phyloP scores from a whole-genome alignment of 805 yeast species.

The Candida bentonensis region DNA sequence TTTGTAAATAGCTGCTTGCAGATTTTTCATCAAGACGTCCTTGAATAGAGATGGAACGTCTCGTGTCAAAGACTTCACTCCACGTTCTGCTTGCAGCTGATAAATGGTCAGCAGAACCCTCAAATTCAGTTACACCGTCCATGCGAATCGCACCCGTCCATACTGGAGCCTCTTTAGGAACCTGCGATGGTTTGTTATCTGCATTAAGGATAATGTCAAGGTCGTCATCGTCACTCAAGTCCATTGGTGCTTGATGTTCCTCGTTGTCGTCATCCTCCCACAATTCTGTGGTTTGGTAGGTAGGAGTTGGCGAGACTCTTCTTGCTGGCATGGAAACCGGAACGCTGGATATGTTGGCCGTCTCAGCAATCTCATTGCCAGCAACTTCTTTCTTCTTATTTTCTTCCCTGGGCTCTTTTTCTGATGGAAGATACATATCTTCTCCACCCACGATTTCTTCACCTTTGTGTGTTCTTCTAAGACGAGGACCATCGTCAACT shows the following conservation, averaged over 20 bases:
- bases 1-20: conserved; percentile 45
- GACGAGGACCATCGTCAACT: conserved; percentile 43
- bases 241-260: conserved; percentile 11
- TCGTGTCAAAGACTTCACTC: conserved; percentile 12
- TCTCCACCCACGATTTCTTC: conserved; percentile 62
- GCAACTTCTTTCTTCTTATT: conserved; percentile 11
- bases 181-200: not conserved
- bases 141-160: conserved; percentile 39
- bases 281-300: not conserved
- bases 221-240: conserved; percentile 19
- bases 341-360: not conserved
- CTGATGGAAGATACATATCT: conserved; percentile 18
- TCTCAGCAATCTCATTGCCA: conserved; percentile 3
- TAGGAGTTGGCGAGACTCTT: not conserved
- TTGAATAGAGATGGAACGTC: conserved; percentile 31
- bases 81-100: conserved; percentile 14
- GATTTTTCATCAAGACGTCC: conserved; percentile 44
- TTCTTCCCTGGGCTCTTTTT: not conserved
- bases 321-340: not conserved
- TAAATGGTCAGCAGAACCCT: conserved; percentile 27
- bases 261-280: conserved; percentile 11
- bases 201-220: conserved; percentile 18
- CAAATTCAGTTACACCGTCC: conserved; percentile 35
- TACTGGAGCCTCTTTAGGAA: conserved; percentile 9
- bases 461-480: conserved; percentile 76